Evolutionary conservation across 2,329 filamentous ascomycete species (phyloP).

Genomic region (Cadophora sp.): DNA sequence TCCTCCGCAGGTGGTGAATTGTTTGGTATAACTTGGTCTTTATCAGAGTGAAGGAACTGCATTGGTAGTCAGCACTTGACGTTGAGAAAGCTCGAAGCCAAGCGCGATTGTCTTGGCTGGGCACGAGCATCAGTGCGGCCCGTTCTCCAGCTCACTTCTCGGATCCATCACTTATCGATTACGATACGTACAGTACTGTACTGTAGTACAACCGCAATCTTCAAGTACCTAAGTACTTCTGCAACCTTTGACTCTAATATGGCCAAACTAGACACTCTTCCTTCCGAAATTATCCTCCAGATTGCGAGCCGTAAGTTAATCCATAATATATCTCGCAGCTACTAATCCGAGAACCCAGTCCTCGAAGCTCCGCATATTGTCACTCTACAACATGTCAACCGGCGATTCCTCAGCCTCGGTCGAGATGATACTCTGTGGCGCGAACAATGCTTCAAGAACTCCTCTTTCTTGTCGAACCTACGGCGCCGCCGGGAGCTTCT

Average conservation of each 20-base stretch:
- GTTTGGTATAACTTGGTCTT: neutral
- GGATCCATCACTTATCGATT: conserved; percentile 21
- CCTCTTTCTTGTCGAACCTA: conserved; percentile 68
- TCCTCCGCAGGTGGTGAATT: too few species aligned
- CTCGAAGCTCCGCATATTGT: conserved; percentile 71
- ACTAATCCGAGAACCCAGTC: conserved; percentile 51
- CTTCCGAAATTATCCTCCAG: conserved; percentile 43
- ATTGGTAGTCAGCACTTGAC: neutral
- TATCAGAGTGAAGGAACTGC: neutral
- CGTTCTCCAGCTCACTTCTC: conserved; percentile 9
- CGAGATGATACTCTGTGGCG: conserved; percentile 83
- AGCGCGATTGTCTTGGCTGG: neutral
- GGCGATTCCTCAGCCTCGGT: conserved; percentile 67
- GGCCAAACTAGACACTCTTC: conserved; percentile 39
- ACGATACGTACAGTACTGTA: too few species aligned
- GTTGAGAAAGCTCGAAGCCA: neutral
- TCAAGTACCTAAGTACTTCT: neutral
- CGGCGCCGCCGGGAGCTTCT: conserved; percentile 57
- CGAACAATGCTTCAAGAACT: conserved; percentile 73
- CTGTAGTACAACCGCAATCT: neutral
- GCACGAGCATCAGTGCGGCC: conserved; percentile 21
- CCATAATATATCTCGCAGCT: neutral
- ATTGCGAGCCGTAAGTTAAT: conserved; percentile 38
- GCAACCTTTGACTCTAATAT: conserved; percentile 14
- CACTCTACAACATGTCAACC: conserved; percentile 72